Conservation (phyloP, 768 basidiomycete genomes). For the Hypsizygus marmoreus region DNA sequence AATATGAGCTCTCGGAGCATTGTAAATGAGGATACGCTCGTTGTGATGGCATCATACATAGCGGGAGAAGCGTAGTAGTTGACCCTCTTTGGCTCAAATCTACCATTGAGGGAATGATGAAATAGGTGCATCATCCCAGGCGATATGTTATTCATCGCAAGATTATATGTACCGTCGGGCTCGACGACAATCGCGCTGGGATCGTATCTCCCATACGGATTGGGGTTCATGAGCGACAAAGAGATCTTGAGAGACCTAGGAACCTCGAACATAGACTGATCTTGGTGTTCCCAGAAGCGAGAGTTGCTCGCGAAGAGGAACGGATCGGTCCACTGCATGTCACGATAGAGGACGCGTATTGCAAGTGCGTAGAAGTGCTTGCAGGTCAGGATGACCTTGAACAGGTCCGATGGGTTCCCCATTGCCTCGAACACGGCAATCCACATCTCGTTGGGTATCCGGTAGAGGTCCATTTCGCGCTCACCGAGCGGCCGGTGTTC, state of each 20-base stretch:
- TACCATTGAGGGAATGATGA: background rate
- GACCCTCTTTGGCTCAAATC: constrained; percentile 4
- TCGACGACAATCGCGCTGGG: constrained; percentile 15
- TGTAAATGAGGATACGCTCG: constrained; percentile 25
- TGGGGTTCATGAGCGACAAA: constrained; percentile 11
- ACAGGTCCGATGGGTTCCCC: constrained; percentile 14
- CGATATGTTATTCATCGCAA: background rate
- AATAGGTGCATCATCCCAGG: background rate
- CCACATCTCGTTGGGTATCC: constrained; percentile 19
- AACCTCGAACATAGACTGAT: constrained; percentile 7
- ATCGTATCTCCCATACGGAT: constrained; percentile 12
- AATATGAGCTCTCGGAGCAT: constrained; percentile 40
- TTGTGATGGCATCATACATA: constrained; percentile 14
- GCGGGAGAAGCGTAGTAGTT: constrained; percentile 12
- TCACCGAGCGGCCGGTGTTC: too few species aligned
- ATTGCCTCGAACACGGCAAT: constrained; percentile 17
- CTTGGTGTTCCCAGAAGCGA: constrained; percentile 12
- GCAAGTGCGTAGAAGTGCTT: constrained; percentile 18
- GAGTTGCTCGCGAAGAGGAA: constrained; percentile 14
- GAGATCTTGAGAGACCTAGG: constrained; percentile 16
- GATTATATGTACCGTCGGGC: constrained; percentile 12
- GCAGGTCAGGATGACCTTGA: constrained; percentile 15
- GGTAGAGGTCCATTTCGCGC: constrained; percentile 9
- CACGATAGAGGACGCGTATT: constrained; percentile 18
- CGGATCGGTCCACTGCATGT: constrained; percentile 18